Conservation (phyloP, 2,329 filamentous ascomycete species). For the Cyphellophora europaea region DNA sequence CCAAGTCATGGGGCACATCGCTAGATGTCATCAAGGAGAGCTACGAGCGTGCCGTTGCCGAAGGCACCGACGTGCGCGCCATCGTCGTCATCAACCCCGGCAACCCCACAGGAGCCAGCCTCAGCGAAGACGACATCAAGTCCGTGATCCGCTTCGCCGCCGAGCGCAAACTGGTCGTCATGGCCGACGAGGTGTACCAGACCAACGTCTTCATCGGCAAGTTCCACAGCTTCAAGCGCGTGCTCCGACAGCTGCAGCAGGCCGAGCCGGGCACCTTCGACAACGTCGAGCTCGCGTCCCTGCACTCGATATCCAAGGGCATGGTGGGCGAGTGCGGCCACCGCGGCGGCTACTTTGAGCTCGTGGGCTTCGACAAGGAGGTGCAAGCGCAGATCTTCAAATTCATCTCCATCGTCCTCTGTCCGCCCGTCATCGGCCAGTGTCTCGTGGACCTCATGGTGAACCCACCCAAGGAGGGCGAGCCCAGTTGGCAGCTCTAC, state of each 20-base stretch:
- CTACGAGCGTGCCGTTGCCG: constrained; percentile 62
- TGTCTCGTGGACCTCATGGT: constrained; percentile 97
- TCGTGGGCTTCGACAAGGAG: constrained; percentile 74
- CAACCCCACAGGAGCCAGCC: constrained; percentile 87
- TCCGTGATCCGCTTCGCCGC: constrained; percentile 79
- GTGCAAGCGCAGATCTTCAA: constrained; percentile 97
- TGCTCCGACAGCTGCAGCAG: constrained; percentile 70
- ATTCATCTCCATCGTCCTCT: constrained; percentile 94
- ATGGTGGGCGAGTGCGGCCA: constrained; percentile 99
- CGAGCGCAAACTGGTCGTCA: constrained; percentile 74
- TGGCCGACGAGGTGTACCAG: constrained; percentile 98
- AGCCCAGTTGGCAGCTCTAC: constrained; percentile 78
- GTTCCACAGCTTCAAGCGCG: constrained; percentile 93
- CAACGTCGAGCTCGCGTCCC: constrained; percentile 74
- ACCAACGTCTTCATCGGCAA: constrained; percentile 91
- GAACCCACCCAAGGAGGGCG: constrained; percentile 77
- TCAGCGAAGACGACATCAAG: constrained; percentile 69
- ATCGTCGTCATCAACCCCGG: constrained; percentile 98
- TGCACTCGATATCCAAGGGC: constrained; percentile 93
- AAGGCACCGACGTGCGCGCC: constrained; percentile 78
- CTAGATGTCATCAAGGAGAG: constrained; percentile 65
- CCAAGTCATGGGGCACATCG: constrained; percentile 78
- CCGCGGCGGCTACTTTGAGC: constrained; percentile 94
- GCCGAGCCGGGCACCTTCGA: constrained; percentile 68
- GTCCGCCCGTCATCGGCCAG: constrained; percentile 89